Evolutionary conservation across 2,329 filamentous ascomycete species (phyloP).

Genomic region (Mariannaea sp.): DNA sequence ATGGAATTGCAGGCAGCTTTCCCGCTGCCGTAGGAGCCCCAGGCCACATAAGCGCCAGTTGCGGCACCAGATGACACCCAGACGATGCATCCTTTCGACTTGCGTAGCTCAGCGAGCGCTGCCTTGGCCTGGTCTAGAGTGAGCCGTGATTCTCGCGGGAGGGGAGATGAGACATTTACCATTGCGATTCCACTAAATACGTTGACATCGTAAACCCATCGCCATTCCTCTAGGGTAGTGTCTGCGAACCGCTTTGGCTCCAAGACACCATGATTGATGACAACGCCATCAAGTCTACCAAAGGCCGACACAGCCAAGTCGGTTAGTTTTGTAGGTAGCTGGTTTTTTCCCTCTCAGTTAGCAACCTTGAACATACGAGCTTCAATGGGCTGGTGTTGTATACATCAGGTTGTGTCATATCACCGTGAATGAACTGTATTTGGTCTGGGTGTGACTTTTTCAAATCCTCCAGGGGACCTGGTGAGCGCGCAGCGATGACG

Average conservation of each 20-base stretch:
- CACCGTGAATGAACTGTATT: slow-evolving; percentile 61
- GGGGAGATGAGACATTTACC: slow-evolving; percentile 53
- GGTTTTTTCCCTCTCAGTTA: slow-evolving; percentile 30
- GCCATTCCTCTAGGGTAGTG: slow-evolving; percentile 74
- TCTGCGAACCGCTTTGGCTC: slow-evolving; percentile 76
- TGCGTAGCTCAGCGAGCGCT: slow-evolving; percentile 70
- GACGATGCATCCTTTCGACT: slow-evolving; percentile 71
- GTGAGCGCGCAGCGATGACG: slow-evolving; percentile 61
- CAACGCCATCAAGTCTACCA: slow-evolving; percentile 75
- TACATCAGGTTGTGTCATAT: slow-evolving; percentile 59
- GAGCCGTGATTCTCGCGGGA: background rate
- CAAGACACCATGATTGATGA: slow-evolving; percentile 87
- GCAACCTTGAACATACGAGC: background rate
- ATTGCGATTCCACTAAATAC: slow-evolving; percentile 82
- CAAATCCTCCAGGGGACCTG: slow-evolving; percentile 53
- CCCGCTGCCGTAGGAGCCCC: slow-evolving; percentile 80
- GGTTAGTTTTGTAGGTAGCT: slow-evolving; percentile 66
- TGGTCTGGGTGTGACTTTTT: slow-evolving; percentile 54
- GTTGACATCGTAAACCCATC: slow-evolving; percentile 77
- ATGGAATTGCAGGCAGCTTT: slow-evolving; percentile 87
- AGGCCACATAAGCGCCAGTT: slow-evolving; percentile 66
- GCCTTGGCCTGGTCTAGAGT: slow-evolving; percentile 64
- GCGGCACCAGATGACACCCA: slow-evolving; percentile 83
- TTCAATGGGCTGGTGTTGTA: too few relatives aligned
- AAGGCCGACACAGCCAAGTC: slow-evolving; percentile 69